phyloP scores from a whole-genome alignment of 176 grass and related monocot species.

The Hyparrhenia diplandra region DNA sequence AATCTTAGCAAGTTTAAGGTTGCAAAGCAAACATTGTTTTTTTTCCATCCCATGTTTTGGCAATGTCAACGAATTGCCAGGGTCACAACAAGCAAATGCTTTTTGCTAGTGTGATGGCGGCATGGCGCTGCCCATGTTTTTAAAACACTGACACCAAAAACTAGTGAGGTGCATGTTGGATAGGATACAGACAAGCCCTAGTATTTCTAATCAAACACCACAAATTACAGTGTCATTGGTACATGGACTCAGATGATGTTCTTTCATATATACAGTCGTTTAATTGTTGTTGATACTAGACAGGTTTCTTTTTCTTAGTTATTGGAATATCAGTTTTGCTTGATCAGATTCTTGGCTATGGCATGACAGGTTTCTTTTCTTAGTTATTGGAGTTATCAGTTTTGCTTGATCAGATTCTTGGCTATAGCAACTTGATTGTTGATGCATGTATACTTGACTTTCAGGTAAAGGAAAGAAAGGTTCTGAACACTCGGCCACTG shows the following conservation, averaged over 20 bases:
- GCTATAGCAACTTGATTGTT: slow-evolving; percentile 19
- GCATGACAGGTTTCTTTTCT: too few relatives aligned
- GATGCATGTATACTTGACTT: neutral
- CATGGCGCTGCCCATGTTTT: neutral
- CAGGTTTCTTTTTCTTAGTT: neutral
- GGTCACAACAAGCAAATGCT: neutral
- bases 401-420: too few relatives aligned
- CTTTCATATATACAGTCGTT: neutral
- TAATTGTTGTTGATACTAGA: neutral
- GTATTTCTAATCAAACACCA: neutral
- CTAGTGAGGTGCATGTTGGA: neutral
- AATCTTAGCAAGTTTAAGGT: too few relatives aligned
- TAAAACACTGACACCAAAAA: neutral
- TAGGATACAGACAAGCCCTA: neutral
- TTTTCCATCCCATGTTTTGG: neutral
- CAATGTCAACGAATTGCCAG: neutral
- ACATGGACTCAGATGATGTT: neutral
- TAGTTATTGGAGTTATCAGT: neutral
- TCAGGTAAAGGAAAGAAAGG: slow-evolving; percentile 51
- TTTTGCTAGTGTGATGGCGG: neutral
- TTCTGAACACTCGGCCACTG: slow-evolving; percentile 41
- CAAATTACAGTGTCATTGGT: neutral
- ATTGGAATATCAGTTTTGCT: neutral
- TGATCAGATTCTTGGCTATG: too few relatives aligned
- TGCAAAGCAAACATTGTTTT: too few relatives aligned